These are phyloP conservation scores for Phialophora chinensis DNA, from an alignment of 2,329 filamentous ascomycete genomes.

Conservation along the genomic window DNA sequence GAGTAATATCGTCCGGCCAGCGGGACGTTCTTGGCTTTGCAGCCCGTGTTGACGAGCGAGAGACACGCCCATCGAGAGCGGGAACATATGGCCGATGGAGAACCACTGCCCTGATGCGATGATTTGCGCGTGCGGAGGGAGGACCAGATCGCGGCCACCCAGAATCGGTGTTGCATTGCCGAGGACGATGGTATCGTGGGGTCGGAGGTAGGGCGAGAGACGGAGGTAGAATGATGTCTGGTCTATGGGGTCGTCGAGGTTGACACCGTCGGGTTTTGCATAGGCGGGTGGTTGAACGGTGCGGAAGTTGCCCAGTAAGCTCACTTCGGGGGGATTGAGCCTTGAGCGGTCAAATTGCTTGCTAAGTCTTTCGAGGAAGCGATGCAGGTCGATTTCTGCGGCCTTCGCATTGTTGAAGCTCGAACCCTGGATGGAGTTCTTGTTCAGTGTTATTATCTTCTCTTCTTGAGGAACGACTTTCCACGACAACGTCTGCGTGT, in stretches of 20 bases:
- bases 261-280: slow-evolving; percentile 31
- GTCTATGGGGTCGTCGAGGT: slow-evolving; percentile 49
- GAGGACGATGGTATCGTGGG: slow-evolving; percentile 79
- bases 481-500: slow-evolving; percentile 69
- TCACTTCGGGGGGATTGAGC: slow-evolving; percentile 11
- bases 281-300: slow-evolving; percentile 18
- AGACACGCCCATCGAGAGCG: slow-evolving; percentile 70
- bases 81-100: slow-evolving; percentile 69
- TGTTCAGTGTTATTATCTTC: slow-evolving; percentile 81
- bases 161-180: slow-evolving; percentile 90
- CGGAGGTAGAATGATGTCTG: slow-evolving; percentile 73
- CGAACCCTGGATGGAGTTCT: slow-evolving; percentile 69
- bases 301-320: slow-evolving; percentile 28
- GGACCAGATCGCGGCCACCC: slow-evolving; percentile 83
- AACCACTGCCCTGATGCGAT: slow-evolving; percentile 80
- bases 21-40: not conserved
- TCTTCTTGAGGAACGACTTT: slow-evolving; percentile 77
- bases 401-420: slow-evolving; percentile 53
- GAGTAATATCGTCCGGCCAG: slow-evolving; percentile 74
- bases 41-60: slow-evolving; percentile 57
- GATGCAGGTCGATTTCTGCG: slow-evolving; percentile 18
- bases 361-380: slow-evolving; percentile 8
- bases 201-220: slow-evolving; percentile 72
- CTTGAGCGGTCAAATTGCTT: slow-evolving; percentile 7
- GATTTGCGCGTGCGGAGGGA: slow-evolving; percentile 77